Percentiles rank a stretch among this genome's conserved stretches.
These are phyloP conservation scores for Marchantia paleacea DNA, from an alignment of 225 moss, liverwort and hornwort species.

Conservation along the genomic window DNA sequence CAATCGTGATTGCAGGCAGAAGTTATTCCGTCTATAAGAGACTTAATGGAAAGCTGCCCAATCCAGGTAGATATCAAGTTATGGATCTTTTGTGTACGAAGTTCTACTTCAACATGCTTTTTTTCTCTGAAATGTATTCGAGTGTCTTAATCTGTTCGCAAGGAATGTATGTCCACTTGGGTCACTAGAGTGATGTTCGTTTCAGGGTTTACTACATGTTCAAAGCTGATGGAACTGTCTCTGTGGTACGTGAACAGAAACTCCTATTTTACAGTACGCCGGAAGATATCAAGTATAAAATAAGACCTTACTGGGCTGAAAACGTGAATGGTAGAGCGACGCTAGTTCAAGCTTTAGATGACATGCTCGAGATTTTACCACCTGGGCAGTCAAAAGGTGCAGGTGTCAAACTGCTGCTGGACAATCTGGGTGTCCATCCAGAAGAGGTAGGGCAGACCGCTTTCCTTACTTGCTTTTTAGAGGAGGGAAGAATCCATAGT, in stretches of 20 bases:
- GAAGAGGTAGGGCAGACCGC: conserved; percentile 48
- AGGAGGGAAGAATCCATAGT: not conserved
- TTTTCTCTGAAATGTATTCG: too few species aligned
- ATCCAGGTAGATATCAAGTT: conserved; percentile 34
- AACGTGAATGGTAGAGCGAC: conserved; percentile 57
- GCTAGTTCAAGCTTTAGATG: conserved; percentile 81
- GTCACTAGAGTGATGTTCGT: not conserved
- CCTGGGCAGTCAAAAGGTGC: conserved; percentile 73
- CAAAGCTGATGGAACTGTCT: not conserved
- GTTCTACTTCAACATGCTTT: not conserved
- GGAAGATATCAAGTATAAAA: conserved; percentile 41
- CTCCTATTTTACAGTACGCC: conserved; percentile 63
- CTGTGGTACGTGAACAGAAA: conserved; percentile 45
- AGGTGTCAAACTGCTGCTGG: conserved; percentile 70
- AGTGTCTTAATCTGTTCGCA: not conserved
- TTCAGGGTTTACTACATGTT: not conserved
- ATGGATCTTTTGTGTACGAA: not conserved
- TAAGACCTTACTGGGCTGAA: conserved; percentile 79
- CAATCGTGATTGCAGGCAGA: conserved; percentile 33
- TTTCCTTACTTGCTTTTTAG: not conserved
- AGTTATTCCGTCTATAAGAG: conserved; percentile 36
- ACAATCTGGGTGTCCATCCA: conserved; percentile 56
- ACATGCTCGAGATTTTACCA: conserved; percentile 93
- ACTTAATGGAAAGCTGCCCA: conserved; percentile 33
- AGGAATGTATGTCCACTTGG: not conserved